phyloP scores from a whole-genome alignment of 2,329 filamentous ascomycete species.

The Drechslerella stenobrocha region DNA sequence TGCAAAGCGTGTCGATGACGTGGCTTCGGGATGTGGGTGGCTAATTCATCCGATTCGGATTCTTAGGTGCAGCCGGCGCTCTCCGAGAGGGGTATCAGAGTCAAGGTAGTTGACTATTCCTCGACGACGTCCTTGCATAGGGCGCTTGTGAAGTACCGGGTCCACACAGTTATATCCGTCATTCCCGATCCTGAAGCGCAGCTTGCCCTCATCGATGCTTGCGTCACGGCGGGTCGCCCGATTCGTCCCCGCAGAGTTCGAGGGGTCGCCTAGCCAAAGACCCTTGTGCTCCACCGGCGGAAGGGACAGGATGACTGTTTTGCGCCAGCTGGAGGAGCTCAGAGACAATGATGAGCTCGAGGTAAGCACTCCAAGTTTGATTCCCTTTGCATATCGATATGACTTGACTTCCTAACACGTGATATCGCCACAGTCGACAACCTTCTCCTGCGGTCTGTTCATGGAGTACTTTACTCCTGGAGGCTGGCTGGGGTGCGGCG shows the following conservation, averaged over 20 bases:
- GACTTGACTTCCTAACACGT: conserved; percentile 6
- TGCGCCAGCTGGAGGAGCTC: conserved; percentile 49
- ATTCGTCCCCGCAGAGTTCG: conserved; percentile 52
- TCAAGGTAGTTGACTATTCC: conserved; percentile 50
- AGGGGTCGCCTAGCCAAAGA: conserved; percentile 47
- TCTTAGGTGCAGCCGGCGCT: conserved; percentile 49
- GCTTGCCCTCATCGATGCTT: conserved; percentile 51
- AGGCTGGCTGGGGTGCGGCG: conserved; percentile 43
- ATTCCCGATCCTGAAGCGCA: conserved; percentile 46
- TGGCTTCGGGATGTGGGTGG: conserved; percentile 15
- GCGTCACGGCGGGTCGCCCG: conserved; percentile 48
- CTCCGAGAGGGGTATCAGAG: conserved; percentile 37
- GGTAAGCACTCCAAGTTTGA: conserved; percentile 12
- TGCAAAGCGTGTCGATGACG: conserved; percentile 33
- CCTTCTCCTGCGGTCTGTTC: conserved; percentile 51
- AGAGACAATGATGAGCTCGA: conserved; percentile 26
- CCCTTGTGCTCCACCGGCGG: conserved; percentile 47
- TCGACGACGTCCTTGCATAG: conserved; percentile 18
- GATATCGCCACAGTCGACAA: conserved; percentile 43
- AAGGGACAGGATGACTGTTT: conserved; percentile 49
- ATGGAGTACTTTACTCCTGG: conserved; percentile 52
- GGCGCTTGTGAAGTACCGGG: conserved; percentile 36
- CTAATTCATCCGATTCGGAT: conserved; percentile 33
- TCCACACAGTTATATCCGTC: conserved; percentile 50
- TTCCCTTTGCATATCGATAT: not conserved